phyloP scores from a whole-genome alignment of 768 basidiomycete species.

The Leccinum broughii region DNA sequence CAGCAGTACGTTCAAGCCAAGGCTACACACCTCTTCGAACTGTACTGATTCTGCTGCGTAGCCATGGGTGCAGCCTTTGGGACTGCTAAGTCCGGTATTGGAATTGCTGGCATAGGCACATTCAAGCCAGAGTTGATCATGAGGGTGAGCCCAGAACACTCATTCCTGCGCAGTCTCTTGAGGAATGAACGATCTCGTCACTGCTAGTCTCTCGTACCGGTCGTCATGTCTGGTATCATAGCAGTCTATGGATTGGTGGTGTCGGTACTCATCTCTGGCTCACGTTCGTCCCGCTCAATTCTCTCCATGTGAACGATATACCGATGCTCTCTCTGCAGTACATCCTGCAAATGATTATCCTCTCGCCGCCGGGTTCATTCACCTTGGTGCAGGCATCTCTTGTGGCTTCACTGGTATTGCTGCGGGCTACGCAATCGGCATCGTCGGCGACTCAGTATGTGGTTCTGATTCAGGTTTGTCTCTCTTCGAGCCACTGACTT shows the following conservation, averaged over 20 bases:
- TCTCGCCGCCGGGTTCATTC: slow-evolving; percentile 84
- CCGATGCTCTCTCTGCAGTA: slow-evolving; percentile 44
- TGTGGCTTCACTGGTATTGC: slow-evolving; percentile 91
- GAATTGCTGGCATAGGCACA: slow-evolving; percentile 90
- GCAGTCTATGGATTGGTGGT: slow-evolving; percentile 97
- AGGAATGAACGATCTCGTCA: not conserved
- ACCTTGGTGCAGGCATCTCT: slow-evolving; percentile 88
- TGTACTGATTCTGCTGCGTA: slow-evolving; percentile 31
- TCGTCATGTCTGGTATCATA: slow-evolving; percentile 98
- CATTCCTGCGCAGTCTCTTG: not conserved
- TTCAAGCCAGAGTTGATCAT: slow-evolving; percentile 97
- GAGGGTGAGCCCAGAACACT: slow-evolving; percentile 59
- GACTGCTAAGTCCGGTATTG: slow-evolving; percentile 95
- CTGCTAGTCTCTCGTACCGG: slow-evolving; percentile 85
- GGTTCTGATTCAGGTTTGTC: not conserved
- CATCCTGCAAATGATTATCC: slow-evolving; percentile 67
- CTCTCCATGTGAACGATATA: slow-evolving; percentile 3
- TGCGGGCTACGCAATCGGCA: slow-evolving; percentile 93
- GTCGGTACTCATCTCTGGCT: slow-evolving; percentile 85
- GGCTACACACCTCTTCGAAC: not conserved
- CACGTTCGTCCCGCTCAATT: slow-evolving; percentile 39
- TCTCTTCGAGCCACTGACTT: slow-evolving; percentile 8
- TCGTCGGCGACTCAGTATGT: slow-evolving; percentile 90
- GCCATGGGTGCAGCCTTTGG: slow-evolving; percentile 96
- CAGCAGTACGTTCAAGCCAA: slow-evolving; percentile 68